Percentiles rank a stretch among this genome's conserved stretches.
Evolutionary conservation across 192 early-diverging fungal species (phyloP).

Genomic region (Backusella psychrophila): DNA sequence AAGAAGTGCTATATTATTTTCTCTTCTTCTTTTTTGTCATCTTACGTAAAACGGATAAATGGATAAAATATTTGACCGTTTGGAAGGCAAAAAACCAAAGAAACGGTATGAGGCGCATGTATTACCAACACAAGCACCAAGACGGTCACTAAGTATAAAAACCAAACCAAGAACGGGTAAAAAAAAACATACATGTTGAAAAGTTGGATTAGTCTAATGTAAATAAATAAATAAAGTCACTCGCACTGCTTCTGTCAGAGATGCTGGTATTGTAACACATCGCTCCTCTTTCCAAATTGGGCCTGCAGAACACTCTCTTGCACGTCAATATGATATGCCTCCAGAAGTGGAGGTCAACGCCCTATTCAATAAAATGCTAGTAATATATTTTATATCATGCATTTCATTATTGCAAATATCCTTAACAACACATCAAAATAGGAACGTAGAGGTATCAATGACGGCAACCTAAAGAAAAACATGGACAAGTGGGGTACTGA

Average conservation of each 20-base stretch:
- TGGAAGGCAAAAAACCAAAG: not conserved
- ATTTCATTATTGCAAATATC: not conserved
- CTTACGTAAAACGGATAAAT: not conserved
- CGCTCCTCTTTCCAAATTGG: slow-evolving; percentile 3
- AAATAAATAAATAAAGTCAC: not conserved
- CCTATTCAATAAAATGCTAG: slow-evolving; percentile 56
- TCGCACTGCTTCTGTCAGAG: not conserved
- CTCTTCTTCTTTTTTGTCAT: not conserved
- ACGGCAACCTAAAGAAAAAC: slow-evolving; percentile 36
- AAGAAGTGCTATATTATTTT: not conserved
- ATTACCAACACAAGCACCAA: not conserved
- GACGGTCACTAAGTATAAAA: not conserved
- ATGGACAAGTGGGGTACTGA: slow-evolving; percentile 43
- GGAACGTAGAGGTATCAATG: slow-evolving; percentile 52
- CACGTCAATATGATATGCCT: slow-evolving; percentile 16
- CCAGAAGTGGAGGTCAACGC: slow-evolving; percentile 46
- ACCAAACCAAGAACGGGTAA: not conserved
- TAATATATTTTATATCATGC: slow-evolving; percentile 16
- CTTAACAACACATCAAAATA: slow-evolving; percentile 16
- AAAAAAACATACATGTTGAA: not conserved
- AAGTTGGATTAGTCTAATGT: too few species aligned
- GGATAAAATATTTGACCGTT: slow-evolving; percentile 3
- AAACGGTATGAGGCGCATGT: not conserved
- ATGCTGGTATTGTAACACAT: not conserved
- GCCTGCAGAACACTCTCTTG: not conserved